phyloP scores from a whole-genome alignment of 2,329 filamentous ascomycete genomes.

The Didymella exigua region DNA sequence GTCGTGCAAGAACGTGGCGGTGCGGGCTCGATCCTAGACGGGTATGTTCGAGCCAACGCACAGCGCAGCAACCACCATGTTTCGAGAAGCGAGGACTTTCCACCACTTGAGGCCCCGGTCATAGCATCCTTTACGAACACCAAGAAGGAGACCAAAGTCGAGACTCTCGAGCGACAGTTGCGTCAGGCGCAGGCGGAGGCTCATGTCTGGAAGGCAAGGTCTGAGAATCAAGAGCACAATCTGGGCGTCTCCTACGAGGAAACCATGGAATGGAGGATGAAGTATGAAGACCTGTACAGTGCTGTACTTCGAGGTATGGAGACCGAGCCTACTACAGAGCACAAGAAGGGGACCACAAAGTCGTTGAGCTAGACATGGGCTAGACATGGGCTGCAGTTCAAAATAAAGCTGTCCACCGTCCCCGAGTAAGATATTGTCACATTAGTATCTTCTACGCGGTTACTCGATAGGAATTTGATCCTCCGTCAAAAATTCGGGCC shows the following conservation, averaged over 20 bases:
- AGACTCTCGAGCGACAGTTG: background rate
- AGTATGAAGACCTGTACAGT: slow-evolving; percentile 14
- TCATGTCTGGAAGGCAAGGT: slow-evolving; percentile 2
- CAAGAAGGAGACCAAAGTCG: background rate
- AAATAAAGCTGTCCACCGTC: too few species aligned
- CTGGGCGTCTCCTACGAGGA: background rate
- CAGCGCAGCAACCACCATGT: background rate
- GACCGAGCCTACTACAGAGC: background rate
- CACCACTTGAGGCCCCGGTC: background rate
- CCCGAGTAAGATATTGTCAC: too few species aligned
- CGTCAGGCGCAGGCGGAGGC: slow-evolving; percentile 3
- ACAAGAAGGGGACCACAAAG: background rate
- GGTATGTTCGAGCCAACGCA: background rate
- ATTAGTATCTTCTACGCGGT: background rate
- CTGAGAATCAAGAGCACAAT: background rate
- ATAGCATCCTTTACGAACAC: slow-evolving; percentile 3
- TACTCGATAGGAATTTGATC: background rate
- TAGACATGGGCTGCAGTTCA: background rate
- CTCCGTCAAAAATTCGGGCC: background rate
- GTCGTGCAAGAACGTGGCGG: background rate
- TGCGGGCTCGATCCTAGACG: background rate
- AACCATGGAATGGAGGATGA: slow-evolving; percentile 10
- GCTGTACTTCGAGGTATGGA: background rate
- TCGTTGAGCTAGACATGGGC: background rate
- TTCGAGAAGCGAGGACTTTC: background rate